Base-by-base conservation (phyloP, 2,329 filamentous ascomycete genomes). In the Lachnellula arida region DNA sequence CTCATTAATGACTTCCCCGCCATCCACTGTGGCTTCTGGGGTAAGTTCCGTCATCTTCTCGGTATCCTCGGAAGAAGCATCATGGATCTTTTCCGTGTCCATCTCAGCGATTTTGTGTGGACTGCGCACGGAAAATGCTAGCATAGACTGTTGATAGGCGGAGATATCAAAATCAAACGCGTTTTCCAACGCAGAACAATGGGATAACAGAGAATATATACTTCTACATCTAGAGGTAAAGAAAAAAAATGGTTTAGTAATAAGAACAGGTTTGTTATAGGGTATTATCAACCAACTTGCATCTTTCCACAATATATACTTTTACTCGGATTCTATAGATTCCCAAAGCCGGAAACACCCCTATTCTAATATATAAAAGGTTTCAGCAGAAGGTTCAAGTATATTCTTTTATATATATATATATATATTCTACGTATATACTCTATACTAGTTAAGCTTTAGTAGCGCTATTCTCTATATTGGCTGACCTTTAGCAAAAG, bases 1-100 rank as follows among this genome's bases (percentile, higher is more conserved):
- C 5, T 49, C 42, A 50, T 61, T 56, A n/a, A 54, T 57, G 1
- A 56, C n/a, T 7, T 64, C 63, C 7, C 62, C 61, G 19, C 65
- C 55, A 4, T 47, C 58, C 19, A 60, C 56, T 46, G 60, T 64
- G 46, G 47, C 40, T 39, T 53, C 61, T 42, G 44, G 50, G n/a
- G 56, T 49, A 3, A 57, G 40, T 15, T 55, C 47, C 6, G 43
- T 49, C 1, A 53, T 34, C 42, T 65, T 63, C n/a, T 62, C 55
- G 12, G 59, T 57, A 17, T 62, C 58, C 3, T 62, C 56, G 4
- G 50, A 51, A 9, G 55, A 54, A 23, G 39, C 55, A 52, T 60
- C 54, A n/a, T 51, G 50, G 12, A 47, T 50, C 43, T 63, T 60
- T 43, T 61, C 59, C 48, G 44, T n/a, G 22, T 47, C 23, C 44